phyloP scores from a whole-genome alignment of 2,329 filamentous ascomycete species.

The Chaetothyriales sp. region DNA sequence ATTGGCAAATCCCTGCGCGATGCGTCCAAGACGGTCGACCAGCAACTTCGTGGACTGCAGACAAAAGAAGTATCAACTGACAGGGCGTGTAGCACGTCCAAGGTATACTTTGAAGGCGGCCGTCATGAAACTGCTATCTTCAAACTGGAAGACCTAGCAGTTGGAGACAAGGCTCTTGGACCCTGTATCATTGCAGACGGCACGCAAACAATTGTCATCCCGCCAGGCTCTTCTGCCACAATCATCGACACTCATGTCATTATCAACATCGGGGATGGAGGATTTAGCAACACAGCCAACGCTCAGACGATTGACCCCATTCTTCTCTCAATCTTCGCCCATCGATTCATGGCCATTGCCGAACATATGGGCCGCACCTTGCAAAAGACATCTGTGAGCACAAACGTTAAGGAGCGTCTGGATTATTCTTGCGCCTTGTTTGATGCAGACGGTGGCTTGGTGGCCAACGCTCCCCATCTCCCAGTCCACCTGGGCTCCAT shows the following conservation, averaged over 20 bases:
- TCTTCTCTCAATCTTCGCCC: constrained; percentile 39
- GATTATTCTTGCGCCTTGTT: constrained; percentile 69
- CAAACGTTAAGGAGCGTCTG: constrained; percentile 65
- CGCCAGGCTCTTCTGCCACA: constrained; percentile 59
- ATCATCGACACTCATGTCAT: constrained; percentile 77
- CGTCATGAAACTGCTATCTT: constrained; percentile 66
- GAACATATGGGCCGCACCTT: constrained; percentile 45
- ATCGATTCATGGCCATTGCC: constrained; percentile 44
- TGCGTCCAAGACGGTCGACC: constrained; percentile 65
- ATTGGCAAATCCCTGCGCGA: constrained; percentile 79
- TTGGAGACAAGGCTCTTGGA: constrained; percentile 59
- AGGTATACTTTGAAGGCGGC: constrained; percentile 75
- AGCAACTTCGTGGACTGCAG: constrained; percentile 59
- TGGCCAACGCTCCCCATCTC: constrained; percentile 63
- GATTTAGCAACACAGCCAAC: constrained; percentile 11
- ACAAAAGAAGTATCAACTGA: constrained; percentile 42
- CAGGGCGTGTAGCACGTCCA: constrained; percentile 49
- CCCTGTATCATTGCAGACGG: constrained; percentile 67
- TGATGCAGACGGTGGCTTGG: constrained; percentile 53
- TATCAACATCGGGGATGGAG: constrained; percentile 58
- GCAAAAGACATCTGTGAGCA: constrained; percentile 41
- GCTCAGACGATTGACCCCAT: constrained; percentile 33
- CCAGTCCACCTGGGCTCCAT: constrained; percentile 66
- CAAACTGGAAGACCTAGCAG: constrained; percentile 56
- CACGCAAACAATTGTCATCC: constrained; percentile 78